phyloP scores from a whole-genome alignment of 2,329 filamentous ascomycete genomes.

The Bipolaris oryzae region DNA sequence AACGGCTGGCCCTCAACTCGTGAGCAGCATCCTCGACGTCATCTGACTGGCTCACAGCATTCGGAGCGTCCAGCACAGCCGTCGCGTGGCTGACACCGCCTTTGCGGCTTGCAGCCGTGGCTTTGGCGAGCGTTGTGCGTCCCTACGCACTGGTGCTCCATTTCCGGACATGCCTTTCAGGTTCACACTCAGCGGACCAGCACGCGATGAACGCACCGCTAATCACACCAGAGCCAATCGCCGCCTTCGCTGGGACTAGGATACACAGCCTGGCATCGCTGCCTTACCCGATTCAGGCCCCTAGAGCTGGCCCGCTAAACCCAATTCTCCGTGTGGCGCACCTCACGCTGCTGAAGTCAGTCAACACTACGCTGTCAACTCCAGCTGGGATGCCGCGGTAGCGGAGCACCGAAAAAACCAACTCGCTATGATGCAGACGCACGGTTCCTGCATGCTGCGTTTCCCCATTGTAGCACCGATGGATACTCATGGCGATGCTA shows the following conservation, averaged over 20 bases:
- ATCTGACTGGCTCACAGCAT: slow-evolving; percentile 40
- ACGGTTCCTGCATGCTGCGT: slow-evolving; percentile 32
- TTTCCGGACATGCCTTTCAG: slow-evolving; percentile 31
- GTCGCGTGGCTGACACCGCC: slow-evolving; percentile 44
- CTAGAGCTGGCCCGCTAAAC: slow-evolving; percentile 24
- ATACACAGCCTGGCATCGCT: slow-evolving; percentile 21
- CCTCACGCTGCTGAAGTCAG: slow-evolving; percentile 35
- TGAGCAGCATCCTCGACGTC: slow-evolving; percentile 35
- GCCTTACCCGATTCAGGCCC: slow-evolving; percentile 37
- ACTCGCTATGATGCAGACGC: slow-evolving; percentile 25
- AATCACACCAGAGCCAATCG: slow-evolving; percentile 43
- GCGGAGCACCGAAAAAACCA: slow-evolving; percentile 31
- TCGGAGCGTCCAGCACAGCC: slow-evolving; percentile 42
- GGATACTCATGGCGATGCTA: slow-evolving; percentile 31
- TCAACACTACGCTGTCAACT: slow-evolving; percentile 36
- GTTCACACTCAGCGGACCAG: slow-evolving; percentile 36
- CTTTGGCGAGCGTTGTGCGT: slow-evolving; percentile 34
- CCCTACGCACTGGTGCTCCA: slow-evolving; percentile 23
- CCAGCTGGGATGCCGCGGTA: slow-evolving; percentile 41
- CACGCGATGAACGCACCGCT: slow-evolving; percentile 43
- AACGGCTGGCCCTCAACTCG: slow-evolving; percentile 24
- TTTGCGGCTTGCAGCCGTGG: slow-evolving; percentile 22
- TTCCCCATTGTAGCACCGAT: slow-evolving; percentile 19
- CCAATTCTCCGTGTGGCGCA: slow-evolving; percentile 34
- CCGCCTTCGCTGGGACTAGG: slow-evolving; percentile 23